Base-by-base conservation (phyloP, 345 rosid genomes). In the Brassica carinata region DNA sequence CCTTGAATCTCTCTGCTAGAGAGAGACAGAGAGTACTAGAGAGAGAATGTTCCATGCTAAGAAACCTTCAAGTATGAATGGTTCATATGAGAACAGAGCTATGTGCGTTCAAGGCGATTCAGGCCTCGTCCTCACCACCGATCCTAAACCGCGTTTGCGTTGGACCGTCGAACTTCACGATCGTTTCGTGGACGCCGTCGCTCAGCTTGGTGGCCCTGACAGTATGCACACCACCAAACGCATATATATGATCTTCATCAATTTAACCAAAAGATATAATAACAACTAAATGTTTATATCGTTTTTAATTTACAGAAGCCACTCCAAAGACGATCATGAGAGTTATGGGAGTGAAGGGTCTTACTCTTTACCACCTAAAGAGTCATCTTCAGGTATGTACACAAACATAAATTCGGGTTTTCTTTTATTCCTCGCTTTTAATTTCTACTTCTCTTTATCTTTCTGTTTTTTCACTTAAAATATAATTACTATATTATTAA, bases 341-440 rank as follows among this genome's bases (percentile, higher is more conserved):
- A 79, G 99, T 91, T 75, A 96, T 96, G 99, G 98, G 99, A 77
- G 99, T 96, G 84, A 96, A 96, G 96, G 99, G 99, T 27, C 99
- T 96, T 79, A 96, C 99, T 58, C 99, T 96, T 86, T 96, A 96
- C 88, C 99, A 96, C 86, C 96, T 96, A 84, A 96, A 96, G 91
- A 96, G 99, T 82, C 99, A 96, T 85, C 99, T 96, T 84, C 99
- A 96, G 98, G 99, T 96, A 82, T 84, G 87, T 84, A 85, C 84
- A 79, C 78, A 66, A 7, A 43, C 48, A 43, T 51, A 33, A 23
- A 69, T 75, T 76, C 76, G 66, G 80, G 74, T 76, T 85, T 80
- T 74, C 38, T 74, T 4, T 34, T 15, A 15, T 13, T 48, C 17
- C 55, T 48, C 55, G n/a, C 15, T 14, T 43, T 48, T 48, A 48